Evolutionary conservation across 2,329 filamentous ascomycete species (phyloP), one percentile per base, ranked within the genome.

Genomic region (Fusarium hostae): DNA sequence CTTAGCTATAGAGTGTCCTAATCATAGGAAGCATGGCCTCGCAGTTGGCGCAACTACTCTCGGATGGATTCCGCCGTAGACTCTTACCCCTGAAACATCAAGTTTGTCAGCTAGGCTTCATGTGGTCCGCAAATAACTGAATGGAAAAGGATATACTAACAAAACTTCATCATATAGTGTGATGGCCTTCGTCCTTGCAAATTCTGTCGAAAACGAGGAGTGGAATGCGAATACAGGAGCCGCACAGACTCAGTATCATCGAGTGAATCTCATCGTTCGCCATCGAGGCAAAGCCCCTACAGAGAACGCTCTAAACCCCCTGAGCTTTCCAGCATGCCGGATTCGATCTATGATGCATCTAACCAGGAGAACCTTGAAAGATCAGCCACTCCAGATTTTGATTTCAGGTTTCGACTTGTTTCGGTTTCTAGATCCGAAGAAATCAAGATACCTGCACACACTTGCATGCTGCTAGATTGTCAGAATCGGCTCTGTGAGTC

Each of bases 391-490:
- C 43, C 30, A 5, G 32, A 37, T 3, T 48, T 51, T n/a, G 26
- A 47, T 24, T 66, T 28, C 22, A 43, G n/a, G 22, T 62, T 63
- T 35, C 20, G 50, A 28, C 50, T 59, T 43, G 24, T 28, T 35
- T 13, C 40, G 12, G 45, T 40, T 15, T 12, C 86, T 83, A 67
- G 84, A 82, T 4, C 79, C 41, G 87, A 90, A 67, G 88, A 90
- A 73, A 84, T 87, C 7, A 84, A 86, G 30, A 82, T 89, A 30
- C 85, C 86, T 68, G 84, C 85, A 13, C 83, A 87, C 66, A 84
- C 85, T 34, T 83, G 88, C 68, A 89, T 91, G 86, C 80, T 91
- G 41, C 84, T 88, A 72, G 89, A 91, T 74, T 84, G 84, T 15
- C 88, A 85, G 1, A 88, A 88, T 13, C 83, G 87, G 72, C 79